Percentiles rank a stretch among this genome's conserved stretches.
phyloP scores from a whole-genome alignment of 176 grass and related monocot species.

The Oryza glaberrima region DNA sequence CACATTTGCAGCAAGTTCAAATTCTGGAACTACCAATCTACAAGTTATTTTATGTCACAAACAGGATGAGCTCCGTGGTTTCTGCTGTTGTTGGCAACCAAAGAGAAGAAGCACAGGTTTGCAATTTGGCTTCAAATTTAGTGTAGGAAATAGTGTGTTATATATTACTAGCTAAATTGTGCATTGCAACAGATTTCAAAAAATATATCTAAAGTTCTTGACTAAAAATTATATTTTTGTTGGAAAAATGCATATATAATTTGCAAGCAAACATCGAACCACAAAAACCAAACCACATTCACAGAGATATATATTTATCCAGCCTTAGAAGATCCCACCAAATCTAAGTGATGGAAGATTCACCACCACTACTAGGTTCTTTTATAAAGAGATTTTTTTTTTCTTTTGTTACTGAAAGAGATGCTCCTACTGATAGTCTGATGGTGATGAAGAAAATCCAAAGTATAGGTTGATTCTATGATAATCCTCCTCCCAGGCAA shows the following conservation, averaged over 20 bases:
- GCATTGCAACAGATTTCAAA: too few relatives aligned
- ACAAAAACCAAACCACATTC: too few relatives aligned
- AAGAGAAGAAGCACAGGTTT: constrained; percentile 5
- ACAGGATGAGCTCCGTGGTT: not conserved
- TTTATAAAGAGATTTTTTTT: not conserved
- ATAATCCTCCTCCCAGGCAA: not conserved
- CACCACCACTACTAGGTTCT: too few relatives aligned
- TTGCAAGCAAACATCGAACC: too few relatives aligned
- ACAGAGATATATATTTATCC: too few relatives aligned
- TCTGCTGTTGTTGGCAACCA: not conserved
- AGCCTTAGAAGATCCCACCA: too few relatives aligned
- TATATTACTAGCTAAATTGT: not conserved
- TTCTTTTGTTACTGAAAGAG: not conserved
- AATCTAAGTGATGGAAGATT: too few relatives aligned
- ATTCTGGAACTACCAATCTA: not conserved
- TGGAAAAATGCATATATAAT: too few relatives aligned
- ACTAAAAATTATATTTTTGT: too few relatives aligned
- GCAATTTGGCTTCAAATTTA: not conserved
- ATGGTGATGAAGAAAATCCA: not conserved
- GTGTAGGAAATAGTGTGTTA: constrained; percentile 1
- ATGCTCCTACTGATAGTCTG: not conserved
- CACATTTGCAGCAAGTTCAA: constrained; percentile 18
- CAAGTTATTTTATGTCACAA: constrained; percentile 4
- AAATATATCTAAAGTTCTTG: too few relatives aligned
- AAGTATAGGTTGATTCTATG: constrained; percentile 12